phyloP scores from a whole-genome alignment of 2,329 filamentous ascomycete genomes.

The Drechslerella coelobrocha region DNA sequence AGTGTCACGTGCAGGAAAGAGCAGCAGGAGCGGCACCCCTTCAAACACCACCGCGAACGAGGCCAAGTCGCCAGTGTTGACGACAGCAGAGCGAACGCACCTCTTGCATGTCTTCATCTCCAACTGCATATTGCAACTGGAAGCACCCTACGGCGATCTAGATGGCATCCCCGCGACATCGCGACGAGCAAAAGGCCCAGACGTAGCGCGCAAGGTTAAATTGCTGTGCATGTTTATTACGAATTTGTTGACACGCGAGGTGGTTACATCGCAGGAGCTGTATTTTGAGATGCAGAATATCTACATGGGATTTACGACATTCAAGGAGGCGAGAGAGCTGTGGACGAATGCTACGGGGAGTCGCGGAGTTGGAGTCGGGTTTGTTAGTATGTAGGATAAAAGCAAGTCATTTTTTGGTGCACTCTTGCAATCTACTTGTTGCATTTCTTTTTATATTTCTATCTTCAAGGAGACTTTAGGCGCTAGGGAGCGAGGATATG shows the following conservation, averaged over 20 bases:
- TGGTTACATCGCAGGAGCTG: conserved; percentile 27
- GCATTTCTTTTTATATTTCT: neutral
- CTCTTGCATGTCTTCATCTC: conserved; percentile 43
- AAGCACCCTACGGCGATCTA: conserved; percentile 30
- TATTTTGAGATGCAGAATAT: conserved; percentile 51
- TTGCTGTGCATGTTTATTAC: conserved; percentile 48
- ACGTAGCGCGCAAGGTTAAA: conserved; percentile 44
- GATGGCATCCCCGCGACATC: conserved; percentile 21
- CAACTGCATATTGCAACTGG: conserved; percentile 40
- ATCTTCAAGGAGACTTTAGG: too few species aligned
- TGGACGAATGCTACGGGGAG: conserved; percentile 46
- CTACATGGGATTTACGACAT: conserved; percentile 41
- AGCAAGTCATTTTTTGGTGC: neutral
- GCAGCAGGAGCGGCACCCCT: neutral
- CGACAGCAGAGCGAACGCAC: conserved; percentile 34
- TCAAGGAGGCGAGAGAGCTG: conserved; percentile 49
- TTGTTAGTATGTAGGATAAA: conserved; percentile 14
- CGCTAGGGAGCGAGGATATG: too few species aligned
- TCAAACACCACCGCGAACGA: neutral
- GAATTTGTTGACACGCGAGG: conserved; percentile 34
- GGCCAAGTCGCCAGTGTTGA: conserved; percentile 23
- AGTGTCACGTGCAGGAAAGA: neutral
- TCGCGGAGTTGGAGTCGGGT: conserved; percentile 28
- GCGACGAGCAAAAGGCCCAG: conserved; percentile 30
- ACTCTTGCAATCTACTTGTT: neutral